Conservation (phyloP, 805 yeast species). For the Metschnikowia drakensbergensis region DNA sequence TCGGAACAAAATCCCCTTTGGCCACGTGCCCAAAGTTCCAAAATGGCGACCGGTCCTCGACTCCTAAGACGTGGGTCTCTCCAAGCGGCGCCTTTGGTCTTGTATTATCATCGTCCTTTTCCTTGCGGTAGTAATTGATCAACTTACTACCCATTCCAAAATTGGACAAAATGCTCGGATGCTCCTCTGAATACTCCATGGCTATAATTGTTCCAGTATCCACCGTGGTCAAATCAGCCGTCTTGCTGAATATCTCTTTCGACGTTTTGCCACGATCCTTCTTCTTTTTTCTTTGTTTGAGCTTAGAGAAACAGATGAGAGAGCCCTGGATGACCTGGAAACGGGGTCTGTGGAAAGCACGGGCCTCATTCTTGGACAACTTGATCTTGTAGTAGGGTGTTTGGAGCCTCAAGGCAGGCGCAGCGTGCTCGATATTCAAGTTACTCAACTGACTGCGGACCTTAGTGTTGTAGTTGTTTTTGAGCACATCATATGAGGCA, state of each 20-base stretch:
- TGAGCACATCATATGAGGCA: constrained; percentile 73
- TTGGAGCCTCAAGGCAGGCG: constrained; percentile 83
- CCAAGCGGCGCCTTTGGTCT: constrained; percentile 89
- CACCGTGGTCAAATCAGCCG: constrained; percentile 76
- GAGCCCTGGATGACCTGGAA: constrained; percentile 78
- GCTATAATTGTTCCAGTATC: constrained; percentile 76
- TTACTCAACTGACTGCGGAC: constrained; percentile 91
- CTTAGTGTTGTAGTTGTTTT: constrained; percentile 84
- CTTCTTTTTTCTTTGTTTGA: constrained; percentile 78
- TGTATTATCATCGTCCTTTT: constrained; percentile 69
- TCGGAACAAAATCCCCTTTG: constrained; percentile 89
- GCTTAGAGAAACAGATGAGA: constrained; percentile 66
- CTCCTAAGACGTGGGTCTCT: constrained; percentile 94
- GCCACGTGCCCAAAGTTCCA: constrained; percentile 98
- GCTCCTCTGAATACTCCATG: constrained; percentile 88
- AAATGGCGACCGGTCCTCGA: constrained; percentile 93
- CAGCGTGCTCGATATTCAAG: constrained; percentile 83
- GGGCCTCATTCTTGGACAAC: constrained; percentile 58
- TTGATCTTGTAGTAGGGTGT: constrained; percentile 86
- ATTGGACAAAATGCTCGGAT: constrained; percentile 75
- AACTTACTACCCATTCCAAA: constrained; percentile 96
- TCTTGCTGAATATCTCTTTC: constrained; percentile 63
- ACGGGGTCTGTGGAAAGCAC: constrained; percentile 77
- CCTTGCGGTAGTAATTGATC: constrained; percentile 88
- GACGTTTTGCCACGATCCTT: constrained; percentile 82